Conservation (phyloP, 164 flowering plant species). For the Liriodendron chinense region DNA sequence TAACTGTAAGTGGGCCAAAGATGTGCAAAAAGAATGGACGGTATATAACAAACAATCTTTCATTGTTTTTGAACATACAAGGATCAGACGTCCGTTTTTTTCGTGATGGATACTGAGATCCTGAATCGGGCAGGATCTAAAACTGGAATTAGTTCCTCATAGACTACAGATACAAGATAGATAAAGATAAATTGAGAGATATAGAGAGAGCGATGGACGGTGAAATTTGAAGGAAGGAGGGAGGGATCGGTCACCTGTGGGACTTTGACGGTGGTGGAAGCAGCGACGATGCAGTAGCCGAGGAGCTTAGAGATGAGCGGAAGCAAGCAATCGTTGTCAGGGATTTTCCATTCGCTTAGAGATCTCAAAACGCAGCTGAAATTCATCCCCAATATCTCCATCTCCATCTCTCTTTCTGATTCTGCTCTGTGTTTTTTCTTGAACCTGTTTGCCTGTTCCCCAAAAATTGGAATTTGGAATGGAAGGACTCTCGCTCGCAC, state of each 20-base stretch:
- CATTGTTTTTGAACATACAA: too few species aligned
- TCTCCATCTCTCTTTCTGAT: conserved; percentile 12
- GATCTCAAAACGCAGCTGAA: conserved; percentile 71
- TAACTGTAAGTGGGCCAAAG: too few species aligned
- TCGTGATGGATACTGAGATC: too few species aligned
- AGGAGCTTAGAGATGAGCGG: conserved; percentile 89
- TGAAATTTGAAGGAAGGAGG: neutral
- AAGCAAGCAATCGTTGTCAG: conserved; percentile 79
- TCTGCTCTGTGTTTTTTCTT: neutral
- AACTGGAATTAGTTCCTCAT: neutral
- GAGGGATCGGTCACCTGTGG: conserved; percentile 58
- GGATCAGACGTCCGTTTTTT: too few species aligned
- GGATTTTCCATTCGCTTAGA: conserved; percentile 57
- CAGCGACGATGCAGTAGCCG: conserved; percentile 87
- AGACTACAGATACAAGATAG: neutral
- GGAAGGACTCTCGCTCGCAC: too few species aligned
- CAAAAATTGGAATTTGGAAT: too few species aligned
- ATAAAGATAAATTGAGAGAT: neutral
- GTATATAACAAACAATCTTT: too few species aligned
- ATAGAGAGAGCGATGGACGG: neutral
- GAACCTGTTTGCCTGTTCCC: too few species aligned
- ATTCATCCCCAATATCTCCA: conserved; percentile 78
- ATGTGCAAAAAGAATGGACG: too few species aligned
- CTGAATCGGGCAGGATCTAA: too few species aligned
- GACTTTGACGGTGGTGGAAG: conserved; percentile 92